These are phyloP conservation scores for Senecio squalidus DNA, from an alignment of 140 eudicot genomes.

Conservation along the genomic window DNA sequence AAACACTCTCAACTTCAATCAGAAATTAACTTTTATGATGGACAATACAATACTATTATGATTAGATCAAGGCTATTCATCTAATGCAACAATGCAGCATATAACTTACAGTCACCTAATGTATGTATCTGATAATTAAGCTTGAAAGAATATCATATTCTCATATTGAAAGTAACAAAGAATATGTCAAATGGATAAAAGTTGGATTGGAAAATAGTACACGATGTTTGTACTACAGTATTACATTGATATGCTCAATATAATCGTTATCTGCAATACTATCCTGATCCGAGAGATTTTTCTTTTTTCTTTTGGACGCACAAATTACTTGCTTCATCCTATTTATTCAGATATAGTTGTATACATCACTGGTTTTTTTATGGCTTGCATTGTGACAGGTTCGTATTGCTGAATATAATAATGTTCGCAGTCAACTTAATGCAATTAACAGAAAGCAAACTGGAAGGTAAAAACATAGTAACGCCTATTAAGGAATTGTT, in stretches of 20 bases:
- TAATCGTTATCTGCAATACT: background rate
- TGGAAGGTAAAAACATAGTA: slow-evolving; percentile 57
- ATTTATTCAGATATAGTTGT: background rate
- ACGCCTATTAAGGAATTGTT: background rate
- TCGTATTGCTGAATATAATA: slow-evolving; percentile 84
- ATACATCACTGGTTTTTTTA: background rate
- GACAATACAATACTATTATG: background rate
- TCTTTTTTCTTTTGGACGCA: background rate
- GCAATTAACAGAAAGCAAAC: slow-evolving; percentile 84
- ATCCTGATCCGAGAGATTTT: background rate
- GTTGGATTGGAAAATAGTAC: background rate
- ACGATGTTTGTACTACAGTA: background rate
- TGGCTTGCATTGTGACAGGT: slow-evolving; percentile 42
- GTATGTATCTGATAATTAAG: background rate
- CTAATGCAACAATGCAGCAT: background rate
- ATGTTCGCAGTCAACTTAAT: slow-evolving; percentile 91
- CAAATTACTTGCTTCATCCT: background rate
- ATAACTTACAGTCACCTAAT: background rate
- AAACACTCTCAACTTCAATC: background rate
- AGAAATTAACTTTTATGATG: background rate
- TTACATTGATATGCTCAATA: background rate
- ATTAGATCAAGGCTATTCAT: background rate
- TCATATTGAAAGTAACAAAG: background rate
- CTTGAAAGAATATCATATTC: background rate
- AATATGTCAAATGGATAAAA: background rate